Percentiles rank a stretch among this genome's conserved stretches.
These are phyloP conservation scores for Leptodontidium sp. DNA, from an alignment of 2,329 filamentous ascomycete genomes.

Conservation along the genomic window DNA sequence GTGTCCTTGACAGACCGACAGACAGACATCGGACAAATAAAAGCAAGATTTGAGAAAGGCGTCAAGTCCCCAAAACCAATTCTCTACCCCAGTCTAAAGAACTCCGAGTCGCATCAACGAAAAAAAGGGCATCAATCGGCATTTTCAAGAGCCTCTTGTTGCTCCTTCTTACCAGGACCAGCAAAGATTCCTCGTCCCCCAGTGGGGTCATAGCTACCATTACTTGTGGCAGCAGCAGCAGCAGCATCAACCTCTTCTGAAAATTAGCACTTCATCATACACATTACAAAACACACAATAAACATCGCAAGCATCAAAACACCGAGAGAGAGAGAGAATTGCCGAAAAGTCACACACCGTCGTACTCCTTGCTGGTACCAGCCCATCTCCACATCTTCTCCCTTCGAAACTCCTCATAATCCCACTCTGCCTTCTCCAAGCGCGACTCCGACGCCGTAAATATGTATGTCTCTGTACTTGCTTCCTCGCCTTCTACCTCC, in stretches of 20 bases:
- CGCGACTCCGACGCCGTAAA: slow-evolving; percentile 56
- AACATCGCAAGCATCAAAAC: neutral
- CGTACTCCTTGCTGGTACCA: slow-evolving; percentile 39
- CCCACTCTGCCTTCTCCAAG: slow-evolving; percentile 83
- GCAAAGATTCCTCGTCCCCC: slow-evolving; percentile 24
- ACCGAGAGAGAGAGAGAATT: neutral
- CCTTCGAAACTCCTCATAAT: slow-evolving; percentile 81
- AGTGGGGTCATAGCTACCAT: slow-evolving; percentile 24
- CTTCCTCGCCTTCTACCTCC: slow-evolving; percentile 33
- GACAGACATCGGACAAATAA: no score
- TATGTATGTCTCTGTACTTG: slow-evolving; percentile 68
- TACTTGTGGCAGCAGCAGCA: neutral
- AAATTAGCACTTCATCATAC: slow-evolving; percentile 15
- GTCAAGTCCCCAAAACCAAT: neutral
- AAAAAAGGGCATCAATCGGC: slow-evolving; percentile 10
- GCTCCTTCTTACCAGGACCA: neutral
- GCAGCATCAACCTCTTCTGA: slow-evolving; percentile 27
- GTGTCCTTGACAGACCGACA: no score
- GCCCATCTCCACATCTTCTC: slow-evolving; percentile 71
- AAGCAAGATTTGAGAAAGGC: no score
- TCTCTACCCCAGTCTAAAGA: neutral
- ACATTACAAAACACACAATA: neutral
- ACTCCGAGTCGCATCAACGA: neutral
- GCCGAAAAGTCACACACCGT: slow-evolving; percentile 22
- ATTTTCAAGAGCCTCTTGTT: slow-evolving; percentile 18